These are phyloP conservation scores for Erigeron canadensis DNA, from an alignment of 129 eudicot species.

Conservation along the genomic window DNA sequence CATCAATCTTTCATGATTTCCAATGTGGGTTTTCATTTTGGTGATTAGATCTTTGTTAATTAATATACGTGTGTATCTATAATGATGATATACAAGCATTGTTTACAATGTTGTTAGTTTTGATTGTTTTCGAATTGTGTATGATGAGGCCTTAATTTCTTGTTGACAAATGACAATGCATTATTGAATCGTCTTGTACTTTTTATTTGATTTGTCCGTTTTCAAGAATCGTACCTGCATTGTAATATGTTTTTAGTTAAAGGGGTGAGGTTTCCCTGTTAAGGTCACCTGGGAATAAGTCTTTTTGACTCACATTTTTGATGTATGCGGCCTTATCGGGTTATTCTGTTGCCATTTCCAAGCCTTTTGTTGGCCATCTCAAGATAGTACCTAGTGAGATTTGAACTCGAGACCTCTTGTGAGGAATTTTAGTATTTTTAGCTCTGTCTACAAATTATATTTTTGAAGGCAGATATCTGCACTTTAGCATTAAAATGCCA, in stretches of 20 bases:
- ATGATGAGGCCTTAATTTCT: not conserved
- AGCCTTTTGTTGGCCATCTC: no score
- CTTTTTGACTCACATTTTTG: no score
- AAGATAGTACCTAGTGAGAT: no score
- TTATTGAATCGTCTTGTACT: not conserved
- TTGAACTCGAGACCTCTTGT: no score
- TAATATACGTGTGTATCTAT: not conserved
- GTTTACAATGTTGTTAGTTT: constrained; percentile 12
- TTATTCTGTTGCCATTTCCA: no score
- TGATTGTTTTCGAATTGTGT: not conserved
- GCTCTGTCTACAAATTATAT: no score
- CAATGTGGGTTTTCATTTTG: not conserved
- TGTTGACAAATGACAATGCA: not conserved
- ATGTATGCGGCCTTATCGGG: no score
- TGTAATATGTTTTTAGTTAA: not conserved
- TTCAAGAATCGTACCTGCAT: not conserved
- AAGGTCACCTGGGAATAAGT: no score
- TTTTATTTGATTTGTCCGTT: not conserved
- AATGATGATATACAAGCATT: constrained; percentile 8
- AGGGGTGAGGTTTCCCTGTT: no score
- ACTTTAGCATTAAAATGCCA: not conserved
- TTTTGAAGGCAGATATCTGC: no score
- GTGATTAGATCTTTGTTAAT: not conserved
- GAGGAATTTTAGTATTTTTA: no score
- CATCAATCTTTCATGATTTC: not conserved